phyloP scores from a whole-genome alignment of 1,284 basidiomycete genomes.

The Amylostereum chailletii region DNA sequence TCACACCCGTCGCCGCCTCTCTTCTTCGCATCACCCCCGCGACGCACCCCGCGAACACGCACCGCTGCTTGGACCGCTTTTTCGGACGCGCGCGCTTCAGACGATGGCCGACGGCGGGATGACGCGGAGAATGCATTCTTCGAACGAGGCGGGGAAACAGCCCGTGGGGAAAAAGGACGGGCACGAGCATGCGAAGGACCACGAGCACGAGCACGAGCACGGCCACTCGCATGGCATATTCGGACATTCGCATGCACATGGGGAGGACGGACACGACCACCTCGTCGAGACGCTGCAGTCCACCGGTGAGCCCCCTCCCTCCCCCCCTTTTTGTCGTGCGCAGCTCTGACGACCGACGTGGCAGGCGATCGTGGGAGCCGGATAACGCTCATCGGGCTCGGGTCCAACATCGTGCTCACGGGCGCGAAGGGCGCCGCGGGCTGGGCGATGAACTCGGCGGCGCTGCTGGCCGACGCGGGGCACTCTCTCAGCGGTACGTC shows the following conservation, averaged over 20 bases:
- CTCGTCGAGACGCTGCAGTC: slow-evolving; percentile 66
- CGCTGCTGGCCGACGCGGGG: slow-evolving; percentile 89
- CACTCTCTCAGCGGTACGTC: slow-evolving; percentile 83
- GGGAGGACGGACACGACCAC: slow-evolving; percentile 54
- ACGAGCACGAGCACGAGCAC: slow-evolving; percentile 26
- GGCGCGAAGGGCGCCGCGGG: slow-evolving; percentile 80
- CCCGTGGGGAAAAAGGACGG: slow-evolving; percentile 7
- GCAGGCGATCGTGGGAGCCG: slow-evolving; percentile 73
- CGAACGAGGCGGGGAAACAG: too few relatives aligned
- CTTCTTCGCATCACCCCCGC: too few relatives aligned
- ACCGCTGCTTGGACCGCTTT: too few relatives aligned
- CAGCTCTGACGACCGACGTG: background rate
- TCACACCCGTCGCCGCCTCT: too few relatives aligned
- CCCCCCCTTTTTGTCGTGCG: slow-evolving; percentile 3
- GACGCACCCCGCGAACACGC: too few relatives aligned
- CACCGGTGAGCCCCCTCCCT: slow-evolving; percentile 36
- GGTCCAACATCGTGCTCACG: slow-evolving; percentile 79
- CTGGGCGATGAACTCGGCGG: slow-evolving; percentile 84
- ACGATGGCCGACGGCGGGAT: slow-evolving; percentile 2
- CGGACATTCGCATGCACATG: slow-evolving; percentile 59
- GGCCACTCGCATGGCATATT: slow-evolving; percentile 52
- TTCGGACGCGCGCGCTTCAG: background rate
- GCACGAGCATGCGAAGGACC: slow-evolving; percentile 15
- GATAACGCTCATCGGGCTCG: slow-evolving; percentile 84
- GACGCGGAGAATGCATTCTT: too few relatives aligned